A percentile compares a stretch with the other conserved stretches of the same genome.
These are phyloP conservation scores for Calonectria hongkongensis DNA, from an alignment of 2,329 filamentous ascomycete species.

Conservation along the genomic window DNA sequence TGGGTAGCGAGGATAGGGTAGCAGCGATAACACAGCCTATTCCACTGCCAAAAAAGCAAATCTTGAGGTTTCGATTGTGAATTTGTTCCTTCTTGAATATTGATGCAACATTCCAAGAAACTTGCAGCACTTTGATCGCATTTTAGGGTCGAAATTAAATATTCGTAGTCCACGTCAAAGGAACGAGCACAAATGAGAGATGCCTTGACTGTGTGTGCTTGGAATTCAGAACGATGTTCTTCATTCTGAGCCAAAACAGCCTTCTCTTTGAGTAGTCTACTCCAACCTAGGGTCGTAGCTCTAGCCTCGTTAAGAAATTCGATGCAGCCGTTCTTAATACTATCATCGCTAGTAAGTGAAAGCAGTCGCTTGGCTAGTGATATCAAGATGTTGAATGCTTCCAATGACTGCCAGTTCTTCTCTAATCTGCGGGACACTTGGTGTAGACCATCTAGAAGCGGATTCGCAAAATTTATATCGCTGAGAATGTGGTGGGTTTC, in stretches of 20 bases:
- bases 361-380: neutral
- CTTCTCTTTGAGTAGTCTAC: neutral
- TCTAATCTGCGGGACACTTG: neutral
- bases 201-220: neutral
- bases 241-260: neutral
- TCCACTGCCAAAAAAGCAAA: neutral
- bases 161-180: neutral
- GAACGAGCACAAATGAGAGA: neutral
- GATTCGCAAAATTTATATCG: neutral
- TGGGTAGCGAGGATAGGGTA: neutral
- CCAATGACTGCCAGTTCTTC: neutral
- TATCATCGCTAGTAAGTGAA: neutral
- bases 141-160: neutral
- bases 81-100: neutral
- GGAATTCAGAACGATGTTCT: neutral
- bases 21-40: neutral
- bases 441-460: neutral
- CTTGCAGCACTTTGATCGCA: neutral
- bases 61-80: neutral
- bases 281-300: neutral
- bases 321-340: neutral
- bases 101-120: neutral
- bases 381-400: neutral
- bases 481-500: slow-evolving; percentile 16
- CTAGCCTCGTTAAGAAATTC: neutral